Conservation (phyloP, 306 rosid genomes). For the Coriaria nepalensis region DNA sequence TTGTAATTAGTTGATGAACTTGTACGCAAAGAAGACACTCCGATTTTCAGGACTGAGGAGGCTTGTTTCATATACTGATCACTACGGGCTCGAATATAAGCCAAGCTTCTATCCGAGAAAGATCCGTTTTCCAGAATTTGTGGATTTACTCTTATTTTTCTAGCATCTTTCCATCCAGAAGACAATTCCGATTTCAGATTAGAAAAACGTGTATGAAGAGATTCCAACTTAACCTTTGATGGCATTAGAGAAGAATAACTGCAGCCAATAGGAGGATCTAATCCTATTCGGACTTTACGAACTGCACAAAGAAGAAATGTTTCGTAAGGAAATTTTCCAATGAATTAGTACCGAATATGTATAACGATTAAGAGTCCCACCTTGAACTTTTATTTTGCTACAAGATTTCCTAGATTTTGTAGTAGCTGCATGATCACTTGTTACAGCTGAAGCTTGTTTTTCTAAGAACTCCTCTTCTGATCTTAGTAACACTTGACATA, state of each 20-base stretch:
- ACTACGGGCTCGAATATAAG: constrained; percentile 87
- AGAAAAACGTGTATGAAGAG: constrained; percentile 39
- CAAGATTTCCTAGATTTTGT: constrained; percentile 70
- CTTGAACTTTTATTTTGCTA: constrained; percentile 99
- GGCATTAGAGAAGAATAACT: constrained; percentile 55
- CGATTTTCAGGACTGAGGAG: constrained; percentile 73
- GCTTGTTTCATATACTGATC: constrained; percentile 78
- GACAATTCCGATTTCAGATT: constrained; percentile 48
- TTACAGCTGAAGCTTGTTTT: constrained; percentile 58
- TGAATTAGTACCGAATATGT: constrained; percentile 9
- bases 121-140: constrained; percentile 73
- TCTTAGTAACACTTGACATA: constrained; percentile 68
- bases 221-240: constrained; percentile 39
- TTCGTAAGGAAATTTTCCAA: constrained; percentile 9
- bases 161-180: constrained; percentile 75
- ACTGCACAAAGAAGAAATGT: constrained; percentile 35
- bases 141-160: constrained; percentile 44
- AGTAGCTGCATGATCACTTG: constrained; percentile 67
- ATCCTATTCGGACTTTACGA: constrained; percentile 63
- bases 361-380: constrained; percentile 27
- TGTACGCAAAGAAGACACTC: constrained; percentile 71
- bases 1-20: constrained; percentile 80
- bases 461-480: constrained; percentile 82
- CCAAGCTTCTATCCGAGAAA: constrained; percentile 68
- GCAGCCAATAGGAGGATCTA: constrained; percentile 86